A percentile compares a stretch with the other conserved stretches of the same genome.
phyloP scores from a whole-genome alignment of 1,139 yeast genomes.

The Nadsonia commutata region DNA sequence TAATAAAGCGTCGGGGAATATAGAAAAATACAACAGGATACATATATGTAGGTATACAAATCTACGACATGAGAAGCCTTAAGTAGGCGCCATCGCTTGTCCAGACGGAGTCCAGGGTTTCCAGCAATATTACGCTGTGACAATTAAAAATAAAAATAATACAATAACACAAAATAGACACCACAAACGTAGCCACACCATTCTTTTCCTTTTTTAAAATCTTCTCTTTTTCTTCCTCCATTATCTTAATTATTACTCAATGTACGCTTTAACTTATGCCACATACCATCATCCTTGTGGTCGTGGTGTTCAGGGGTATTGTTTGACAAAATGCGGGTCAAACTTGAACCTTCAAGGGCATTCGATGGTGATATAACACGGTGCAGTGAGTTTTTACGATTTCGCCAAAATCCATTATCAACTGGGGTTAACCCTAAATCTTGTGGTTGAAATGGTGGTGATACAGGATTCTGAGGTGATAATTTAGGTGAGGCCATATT shows the following conservation, averaged over 20 bases:
- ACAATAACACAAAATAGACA: no score
- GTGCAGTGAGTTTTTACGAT: background rate
- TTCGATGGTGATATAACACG: background rate
- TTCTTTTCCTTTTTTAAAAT: no score
- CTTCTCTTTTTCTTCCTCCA: background rate
- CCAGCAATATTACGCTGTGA: no score
- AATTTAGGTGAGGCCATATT: background rate
- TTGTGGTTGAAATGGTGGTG: conserved; percentile 3
- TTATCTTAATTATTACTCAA: background rate
- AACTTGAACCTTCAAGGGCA: background rate
- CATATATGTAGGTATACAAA: no score
- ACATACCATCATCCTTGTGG: background rate
- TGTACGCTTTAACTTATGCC: background rate
- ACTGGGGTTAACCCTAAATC: background rate
- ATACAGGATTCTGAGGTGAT: background rate
- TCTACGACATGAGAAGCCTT: no score
- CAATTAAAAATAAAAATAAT: no score
- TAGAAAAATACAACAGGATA: no score
- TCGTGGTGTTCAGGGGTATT: no score
- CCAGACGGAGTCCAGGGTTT: no score
- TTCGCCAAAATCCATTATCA: background rate
- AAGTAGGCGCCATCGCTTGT: no score
- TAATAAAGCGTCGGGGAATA: no score
- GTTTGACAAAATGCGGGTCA: background rate
- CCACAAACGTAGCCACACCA: no score